phyloP scores from a whole-genome alignment of 2,329 filamentous ascomycete species.

The Trichoderma sp. region DNA sequence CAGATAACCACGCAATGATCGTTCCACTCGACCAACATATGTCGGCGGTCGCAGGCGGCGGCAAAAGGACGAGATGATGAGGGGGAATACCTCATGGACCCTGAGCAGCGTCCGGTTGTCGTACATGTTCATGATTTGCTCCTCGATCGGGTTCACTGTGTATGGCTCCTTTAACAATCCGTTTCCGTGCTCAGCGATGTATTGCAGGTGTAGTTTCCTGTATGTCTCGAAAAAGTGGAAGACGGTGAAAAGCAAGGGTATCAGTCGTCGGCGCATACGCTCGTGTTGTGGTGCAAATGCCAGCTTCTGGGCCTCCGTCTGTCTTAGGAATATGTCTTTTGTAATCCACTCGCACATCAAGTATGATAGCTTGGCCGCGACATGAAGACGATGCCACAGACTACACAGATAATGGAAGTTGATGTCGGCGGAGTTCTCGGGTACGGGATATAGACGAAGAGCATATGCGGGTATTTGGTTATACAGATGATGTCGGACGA shows the following conservation, averaged over 20 bases:
- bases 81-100: slow-evolving; percentile 63
- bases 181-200: slow-evolving; percentile 52
- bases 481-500: slow-evolving; percentile 59
- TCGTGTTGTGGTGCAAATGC: slow-evolving; percentile 61
- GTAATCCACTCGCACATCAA: slow-evolving; percentile 63
- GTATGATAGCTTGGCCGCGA: slow-evolving; percentile 59
- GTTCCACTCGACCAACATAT: slow-evolving; percentile 61
- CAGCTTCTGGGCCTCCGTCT: slow-evolving; percentile 50
- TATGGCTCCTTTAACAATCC: slow-evolving; percentile 53
- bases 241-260: slow-evolving; percentile 61
- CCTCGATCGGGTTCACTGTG: slow-evolving; percentile 61
- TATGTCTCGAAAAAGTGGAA: slow-evolving; percentile 69
- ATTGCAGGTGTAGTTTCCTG: slow-evolving; percentile 56
- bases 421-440: slow-evolving; percentile 45
- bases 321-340: slow-evolving; percentile 62
- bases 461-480: slow-evolving; percentile 60
- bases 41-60: slow-evolving; percentile 61
- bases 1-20: slow-evolving; percentile 61
- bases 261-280: slow-evolving; percentile 62
- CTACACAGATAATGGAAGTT: slow-evolving; percentile 62
- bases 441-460: slow-evolving; percentile 54
- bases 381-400: slow-evolving; percentile 64
- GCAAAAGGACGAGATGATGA: slow-evolving; percentile 63
- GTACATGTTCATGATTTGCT: slow-evolving; percentile 61
- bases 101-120: slow-evolving; percentile 60